Percentiles rank a stretch among this genome's conserved stretches.
These are phyloP conservation scores for Nymphaea colorata DNA, from an alignment of 164 flowering plant genomes.

Conservation along the genomic window DNA sequence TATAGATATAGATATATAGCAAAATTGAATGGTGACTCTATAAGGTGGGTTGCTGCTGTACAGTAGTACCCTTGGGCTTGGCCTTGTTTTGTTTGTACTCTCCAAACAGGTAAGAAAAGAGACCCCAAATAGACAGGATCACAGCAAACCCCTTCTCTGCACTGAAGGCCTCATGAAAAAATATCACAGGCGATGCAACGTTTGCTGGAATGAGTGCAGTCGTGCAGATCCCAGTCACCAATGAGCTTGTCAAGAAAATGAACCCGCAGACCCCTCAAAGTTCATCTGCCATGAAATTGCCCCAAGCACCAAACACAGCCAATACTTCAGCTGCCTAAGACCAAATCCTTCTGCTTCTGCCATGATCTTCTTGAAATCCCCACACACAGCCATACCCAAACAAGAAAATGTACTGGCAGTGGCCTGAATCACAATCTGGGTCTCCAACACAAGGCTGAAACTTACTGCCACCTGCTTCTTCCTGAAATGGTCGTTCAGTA, in stretches of 20 bases:
- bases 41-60: too few species aligned
- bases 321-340: conserved; percentile 28
- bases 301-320: conserved; percentile 29
- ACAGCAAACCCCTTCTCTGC: conserved; percentile 60
- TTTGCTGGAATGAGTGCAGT: conserved; percentile 61
- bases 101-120: conserved; percentile 64
- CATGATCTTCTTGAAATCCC: conserved; percentile 44
- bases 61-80: not conserved
- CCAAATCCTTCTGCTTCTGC: conserved; percentile 31
- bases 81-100: conserved; percentile 20
- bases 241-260: conserved; percentile 60
- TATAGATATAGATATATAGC: too few species aligned
- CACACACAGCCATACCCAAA: conserved; percentile 42
- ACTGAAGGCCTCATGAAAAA: conserved; percentile 42
- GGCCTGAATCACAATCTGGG: conserved; percentile 55
- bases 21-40: too few species aligned
- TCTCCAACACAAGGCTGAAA: conserved; percentile 44
- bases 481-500: conserved; percentile 8
- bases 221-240: conserved; percentile 74
- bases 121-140: conserved; percentile 60
- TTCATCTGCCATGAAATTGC: conserved; percentile 58
- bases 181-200: conserved; percentile 54
- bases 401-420: conserved; percentile 50
- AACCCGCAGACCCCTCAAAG: conserved; percentile 80
- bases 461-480: not conserved